A percentile compares a stretch with the other conserved stretches of the same genome.
phyloP scores from a whole-genome alignment of 371 early-diverging fungal species.

The Actinomortierella ambigua region DNA sequence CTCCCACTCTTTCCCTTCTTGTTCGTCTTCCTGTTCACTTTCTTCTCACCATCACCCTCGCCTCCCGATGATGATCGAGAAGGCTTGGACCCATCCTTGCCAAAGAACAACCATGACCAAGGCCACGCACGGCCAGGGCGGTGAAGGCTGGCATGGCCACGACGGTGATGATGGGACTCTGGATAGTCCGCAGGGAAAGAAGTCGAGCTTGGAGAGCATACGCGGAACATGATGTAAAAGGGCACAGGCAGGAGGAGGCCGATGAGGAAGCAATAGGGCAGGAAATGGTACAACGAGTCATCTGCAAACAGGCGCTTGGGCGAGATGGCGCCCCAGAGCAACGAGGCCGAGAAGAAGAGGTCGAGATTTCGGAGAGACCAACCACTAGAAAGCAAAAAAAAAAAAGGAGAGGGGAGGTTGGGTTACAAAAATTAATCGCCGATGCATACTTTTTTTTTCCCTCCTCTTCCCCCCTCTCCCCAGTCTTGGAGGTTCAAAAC shows the following conservation, averaged over 20 bases:
- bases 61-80: no score
- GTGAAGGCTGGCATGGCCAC: no score
- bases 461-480: no score
- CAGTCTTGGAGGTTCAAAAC: no score
- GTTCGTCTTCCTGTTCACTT: no score
- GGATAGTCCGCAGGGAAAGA: no score
- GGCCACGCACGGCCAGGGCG: no score
- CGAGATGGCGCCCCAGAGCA: slow-evolving; percentile 77
- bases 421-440: background rate
- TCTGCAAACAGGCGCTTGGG: slow-evolving; percentile 70
- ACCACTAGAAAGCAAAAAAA: slow-evolving; percentile 10
- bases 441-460: background rate
- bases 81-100: no score
- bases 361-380: slow-evolving; percentile 44
- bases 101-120: no score
- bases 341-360: slow-evolving; percentile 47
- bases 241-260: slow-evolving; percentile 63
- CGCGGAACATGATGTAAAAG: slow-evolving; percentile 50
- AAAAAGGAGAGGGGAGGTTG: background rate
- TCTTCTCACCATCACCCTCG: no score
- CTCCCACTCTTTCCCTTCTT: no score
- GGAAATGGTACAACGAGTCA: slow-evolving; percentile 59
- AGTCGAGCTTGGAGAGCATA: slow-evolving; percentile 38
- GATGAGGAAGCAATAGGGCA: slow-evolving; percentile 58
- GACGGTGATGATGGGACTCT: no score